Base-by-base conservation (phyloP, 441 rosid species). In the Euphorbia corollata region DNA sequence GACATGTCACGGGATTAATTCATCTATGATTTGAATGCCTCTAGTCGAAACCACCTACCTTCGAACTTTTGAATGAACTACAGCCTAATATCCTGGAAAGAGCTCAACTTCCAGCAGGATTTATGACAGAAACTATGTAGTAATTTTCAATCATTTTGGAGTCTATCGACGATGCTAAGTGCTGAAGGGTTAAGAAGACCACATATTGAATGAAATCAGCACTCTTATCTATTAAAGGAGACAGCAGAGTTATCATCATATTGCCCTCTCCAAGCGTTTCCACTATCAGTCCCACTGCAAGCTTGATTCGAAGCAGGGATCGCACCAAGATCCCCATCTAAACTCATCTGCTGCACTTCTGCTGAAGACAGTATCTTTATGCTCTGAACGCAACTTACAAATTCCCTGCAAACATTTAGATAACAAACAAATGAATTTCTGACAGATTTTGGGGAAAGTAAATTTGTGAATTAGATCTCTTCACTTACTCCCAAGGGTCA, bases 401-500 rank as follows among this genome's bases (percentile, higher is more conserved):
- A 94, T 66, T 94, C 99, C 76, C 99, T 94, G 86, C 74, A 70
- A 67, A 22, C 15, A 71, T 50, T 27, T 38, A 59, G 20, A 30
- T 61, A n/a, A 57, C 10, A 39, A 11, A 34, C 11, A n/a, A 8
- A 39, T 58, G 16, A 66, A 32, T 55, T 45, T 57, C 6, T 3
- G 0, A 22, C 58, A 41, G 20, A 10, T 23, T 47, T 54, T 2
- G 3, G 9, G 13, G 0, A 8, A 51, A 57, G 13, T 39, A 18
- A 19, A 61, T n/a, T 27, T 51, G 65, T 18, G 47, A 61, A 3
- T 27, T 38, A 15, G 22, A 59, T 66, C 63, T 34, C 6, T 61
- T 12, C 50, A 81, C 98, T 84, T 87, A 90, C 98, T 93, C 98
- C 98, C 98, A 93, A 55, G 98, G 98, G 75, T 93, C 98, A 56